These are phyloP conservation scores for Xylariaceae sp. DNA, from an alignment of 2,329 filamentous ascomycete species.

Conservation along the genomic window DNA sequence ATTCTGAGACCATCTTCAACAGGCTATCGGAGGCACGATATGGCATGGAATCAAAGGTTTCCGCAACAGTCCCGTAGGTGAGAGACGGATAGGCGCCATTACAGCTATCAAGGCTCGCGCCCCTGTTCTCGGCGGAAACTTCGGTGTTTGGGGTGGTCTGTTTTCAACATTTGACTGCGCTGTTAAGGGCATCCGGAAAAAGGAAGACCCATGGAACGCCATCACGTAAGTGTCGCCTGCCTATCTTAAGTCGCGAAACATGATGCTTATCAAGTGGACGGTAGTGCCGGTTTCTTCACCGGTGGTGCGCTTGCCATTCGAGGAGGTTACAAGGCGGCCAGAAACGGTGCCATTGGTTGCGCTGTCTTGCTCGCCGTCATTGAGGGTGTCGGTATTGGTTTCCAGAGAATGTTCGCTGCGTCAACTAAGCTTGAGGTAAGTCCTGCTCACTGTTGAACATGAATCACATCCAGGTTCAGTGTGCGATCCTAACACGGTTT, in stretches of 20 bases:
- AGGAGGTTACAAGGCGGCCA: constrained; percentile 84
- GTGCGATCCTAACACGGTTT: constrained; percentile 14
- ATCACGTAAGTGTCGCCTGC: constrained; percentile 49
- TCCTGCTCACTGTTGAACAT: constrained; percentile 7
- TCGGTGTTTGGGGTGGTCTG: constrained; percentile 93
- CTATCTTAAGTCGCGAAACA: neutral
- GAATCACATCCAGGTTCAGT: neutral
- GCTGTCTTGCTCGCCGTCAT: constrained; percentile 92
- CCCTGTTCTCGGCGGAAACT: constrained; percentile 94
- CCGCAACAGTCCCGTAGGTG: constrained; percentile 83
- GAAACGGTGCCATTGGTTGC: constrained; percentile 95
- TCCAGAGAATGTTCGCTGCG: constrained; percentile 89
- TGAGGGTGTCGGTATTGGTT: constrained; percentile 93
- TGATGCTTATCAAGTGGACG: neutral
- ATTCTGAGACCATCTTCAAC: neutral
- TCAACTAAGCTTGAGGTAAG: constrained; percentile 75
- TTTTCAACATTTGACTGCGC: constrained; percentile 97
- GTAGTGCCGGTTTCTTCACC: constrained; percentile 86
- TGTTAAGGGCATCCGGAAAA: constrained; percentile 87
- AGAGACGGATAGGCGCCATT: constrained; percentile 90
- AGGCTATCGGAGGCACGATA: constrained; percentile 32
- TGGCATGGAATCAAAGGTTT: constrained; percentile 63
- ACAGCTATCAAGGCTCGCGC: constrained; percentile 97
- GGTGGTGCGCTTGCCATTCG: constrained; percentile 86
- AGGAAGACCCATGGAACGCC: constrained; percentile 97